Conservation (phyloP, 2,329 filamentous ascomycete genomes). For the Colletotrichum aenigma region DNA sequence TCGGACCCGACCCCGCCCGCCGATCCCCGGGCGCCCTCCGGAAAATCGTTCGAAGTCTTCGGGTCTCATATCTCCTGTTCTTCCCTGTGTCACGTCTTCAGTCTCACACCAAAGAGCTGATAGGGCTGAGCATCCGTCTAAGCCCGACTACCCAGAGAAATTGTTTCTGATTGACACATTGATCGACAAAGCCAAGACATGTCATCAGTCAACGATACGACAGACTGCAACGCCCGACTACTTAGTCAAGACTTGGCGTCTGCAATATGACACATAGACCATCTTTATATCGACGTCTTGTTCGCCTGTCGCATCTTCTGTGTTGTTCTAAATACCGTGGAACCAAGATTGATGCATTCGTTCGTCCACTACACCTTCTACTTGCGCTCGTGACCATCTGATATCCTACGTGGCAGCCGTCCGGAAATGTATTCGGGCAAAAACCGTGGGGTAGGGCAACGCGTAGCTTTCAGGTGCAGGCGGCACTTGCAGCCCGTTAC, state of each 20-base stretch:
- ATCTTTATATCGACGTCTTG: neutral
- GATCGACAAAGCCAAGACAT: neutral
- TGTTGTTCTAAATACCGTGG: neutral
- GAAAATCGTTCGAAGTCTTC: neutral
- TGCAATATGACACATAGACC: neutral
- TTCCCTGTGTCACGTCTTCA: neutral
- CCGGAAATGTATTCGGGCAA: neutral
- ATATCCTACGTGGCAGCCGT: neutral
- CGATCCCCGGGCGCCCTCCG: neutral
- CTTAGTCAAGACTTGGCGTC: neutral
- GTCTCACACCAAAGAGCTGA: neutral
- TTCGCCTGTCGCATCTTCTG: neutral
- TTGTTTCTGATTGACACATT: neutral
- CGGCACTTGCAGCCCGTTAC: neutral
- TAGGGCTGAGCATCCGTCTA: neutral
- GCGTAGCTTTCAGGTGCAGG: neutral
- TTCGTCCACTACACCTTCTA: neutral
- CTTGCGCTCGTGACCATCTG: neutral
- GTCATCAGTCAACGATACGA: neutral
- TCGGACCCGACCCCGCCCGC: neutral
- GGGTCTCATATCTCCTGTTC: neutral
- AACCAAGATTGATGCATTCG: neutral
- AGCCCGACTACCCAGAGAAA: neutral
- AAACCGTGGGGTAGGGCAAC: neutral
- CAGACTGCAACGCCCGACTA: neutral